phyloP scores from a whole-genome alignment of 768 basidiomycete species.

The Vararia minispora region DNA sequence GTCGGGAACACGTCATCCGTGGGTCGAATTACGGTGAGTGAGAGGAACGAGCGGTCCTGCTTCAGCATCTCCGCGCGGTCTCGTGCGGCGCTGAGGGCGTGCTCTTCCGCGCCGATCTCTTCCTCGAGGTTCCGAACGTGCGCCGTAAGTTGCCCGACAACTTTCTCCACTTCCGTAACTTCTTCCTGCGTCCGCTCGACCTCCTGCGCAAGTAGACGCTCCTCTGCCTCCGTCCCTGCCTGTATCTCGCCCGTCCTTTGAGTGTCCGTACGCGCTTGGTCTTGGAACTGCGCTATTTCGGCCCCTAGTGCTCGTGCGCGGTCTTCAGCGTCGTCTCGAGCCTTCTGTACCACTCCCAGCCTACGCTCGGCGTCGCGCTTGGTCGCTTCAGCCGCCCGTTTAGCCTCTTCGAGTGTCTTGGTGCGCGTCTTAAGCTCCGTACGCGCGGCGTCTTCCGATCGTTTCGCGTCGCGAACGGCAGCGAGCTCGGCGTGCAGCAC shows the following conservation, averaged over 20 bases:
- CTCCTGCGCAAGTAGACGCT: conserved; percentile 26
- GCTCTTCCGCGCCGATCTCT: conserved; percentile 50
- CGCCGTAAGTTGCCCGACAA: conserved; percentile 34
- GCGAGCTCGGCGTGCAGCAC: conserved; percentile 59
- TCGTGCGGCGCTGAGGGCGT: conserved; percentile 43
- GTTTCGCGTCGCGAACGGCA: conserved; percentile 64
- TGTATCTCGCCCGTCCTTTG: conserved; percentile 15
- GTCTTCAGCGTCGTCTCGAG: conserved; percentile 50
- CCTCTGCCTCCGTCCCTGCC: conserved; percentile 19
- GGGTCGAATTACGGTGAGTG: conserved; percentile 17
- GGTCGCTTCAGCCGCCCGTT: conserved; percentile 67
- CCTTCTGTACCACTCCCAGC: conserved; percentile 54
- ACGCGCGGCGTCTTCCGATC: conserved; percentile 71
- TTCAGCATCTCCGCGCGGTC: conserved; percentile 43
- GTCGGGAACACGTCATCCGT: conserved; percentile 10
- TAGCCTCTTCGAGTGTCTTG: conserved; percentile 78
- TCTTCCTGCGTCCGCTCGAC: conserved; percentile 33
- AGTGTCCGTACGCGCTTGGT: conserved; percentile 44
- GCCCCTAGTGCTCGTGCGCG: conserved; percentile 48
- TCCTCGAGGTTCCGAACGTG: conserved; percentile 70
- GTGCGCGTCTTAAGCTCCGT: conserved; percentile 74
- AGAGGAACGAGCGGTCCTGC: conserved; percentile 29
- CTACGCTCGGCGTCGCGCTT: conserved; percentile 86
- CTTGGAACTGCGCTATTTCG: conserved; percentile 46
- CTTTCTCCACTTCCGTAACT: conserved; percentile 38